A percentile compares a stretch with the other conserved stretches of the same genome.
Evolutionary conservation across 352 stramenopile species (phyloP).

Genomic region (Phytophthora boehmeriae): DNA sequence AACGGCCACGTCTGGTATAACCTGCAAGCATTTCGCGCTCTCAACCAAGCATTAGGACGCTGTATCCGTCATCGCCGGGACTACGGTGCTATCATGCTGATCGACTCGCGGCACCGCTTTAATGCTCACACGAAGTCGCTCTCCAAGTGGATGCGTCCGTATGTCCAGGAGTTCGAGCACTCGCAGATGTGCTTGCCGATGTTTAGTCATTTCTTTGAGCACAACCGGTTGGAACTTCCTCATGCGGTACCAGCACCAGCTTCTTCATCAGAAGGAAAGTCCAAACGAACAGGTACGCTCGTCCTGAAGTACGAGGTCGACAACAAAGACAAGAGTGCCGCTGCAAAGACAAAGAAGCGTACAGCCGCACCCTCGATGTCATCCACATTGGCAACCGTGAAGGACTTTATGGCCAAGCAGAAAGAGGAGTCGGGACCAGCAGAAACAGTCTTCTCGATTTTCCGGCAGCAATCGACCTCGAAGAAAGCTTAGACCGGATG

Average conservation of each 20-base stretch:
- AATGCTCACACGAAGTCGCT: constrained; percentile 66
- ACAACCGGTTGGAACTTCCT: constrained; percentile 57
- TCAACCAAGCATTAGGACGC: constrained; percentile 99
- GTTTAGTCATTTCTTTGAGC: constrained; percentile 69
- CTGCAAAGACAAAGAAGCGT: constrained; percentile 13
- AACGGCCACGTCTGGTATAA: constrained; percentile 95
- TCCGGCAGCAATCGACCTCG: constrained; percentile 14
- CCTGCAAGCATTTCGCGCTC: constrained; percentile 96
- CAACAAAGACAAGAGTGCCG: constrained; percentile 24
- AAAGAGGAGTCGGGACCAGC: constrained; percentile 22
- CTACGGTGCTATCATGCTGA: constrained; percentile 97
- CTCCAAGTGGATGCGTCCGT: constrained; percentile 83
- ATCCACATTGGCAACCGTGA: constrained; percentile 35
- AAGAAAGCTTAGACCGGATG: constrained; percentile 30
- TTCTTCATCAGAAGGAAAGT: constrained; percentile 13
- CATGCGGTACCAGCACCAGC: constrained; percentile 9
- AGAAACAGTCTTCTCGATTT: constrained; percentile 35
- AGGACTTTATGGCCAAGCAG: constrained; percentile 35
- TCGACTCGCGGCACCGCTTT: constrained; percentile 90
- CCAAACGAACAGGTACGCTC: constrained; percentile 14
- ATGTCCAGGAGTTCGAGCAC: constrained; percentile 76
- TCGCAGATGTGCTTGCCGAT: constrained; percentile 64
- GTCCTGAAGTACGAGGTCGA: constrained; percentile 38
- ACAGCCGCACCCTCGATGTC: constrained; percentile 18
- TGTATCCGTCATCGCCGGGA: constrained; percentile 98